Percentiles rank a stretch among this genome's conserved stretches.
These are phyloP conservation scores for Xylaria sp. DNA, from an alignment of 2,329 filamentous ascomycete genomes.

Conservation along the genomic window DNA sequence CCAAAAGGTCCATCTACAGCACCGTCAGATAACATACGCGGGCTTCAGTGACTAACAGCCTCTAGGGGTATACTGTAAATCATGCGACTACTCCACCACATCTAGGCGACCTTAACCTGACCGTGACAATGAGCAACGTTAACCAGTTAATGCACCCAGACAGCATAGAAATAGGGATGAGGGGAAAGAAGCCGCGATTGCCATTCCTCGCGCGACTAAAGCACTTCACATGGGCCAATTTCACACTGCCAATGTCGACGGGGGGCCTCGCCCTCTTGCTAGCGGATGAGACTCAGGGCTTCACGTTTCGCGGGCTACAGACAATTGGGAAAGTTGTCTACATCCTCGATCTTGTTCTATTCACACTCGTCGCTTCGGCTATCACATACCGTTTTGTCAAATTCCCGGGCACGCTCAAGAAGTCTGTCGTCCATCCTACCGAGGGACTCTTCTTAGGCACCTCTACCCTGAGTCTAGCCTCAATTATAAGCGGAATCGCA, in stretches of 20 bases:
- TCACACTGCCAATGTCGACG: constrained; percentile 60
- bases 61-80: not conserved
- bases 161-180: constrained; percentile 1
- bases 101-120: not conserved
- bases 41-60: not conserved
- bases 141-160: not conserved
- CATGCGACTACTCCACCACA: not conserved
- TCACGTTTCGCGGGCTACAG: constrained; percentile 59
- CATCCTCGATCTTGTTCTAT: constrained; percentile 61
- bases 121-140: not conserved
- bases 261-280: constrained; percentile 59
- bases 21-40: not conserved
- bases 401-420: constrained; percentile 56
- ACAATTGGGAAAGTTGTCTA: constrained; percentile 63
- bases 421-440: constrained; percentile 60
- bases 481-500: constrained; percentile 56
- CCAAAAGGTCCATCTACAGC: not conserved
- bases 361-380: constrained; percentile 50
- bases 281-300: constrained; percentile 53
- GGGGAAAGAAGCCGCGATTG: not conserved
- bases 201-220: constrained; percentile 44
- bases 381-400: constrained; percentile 58
- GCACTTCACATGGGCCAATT: constrained; percentile 61
- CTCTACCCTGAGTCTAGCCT: constrained; percentile 54
- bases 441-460: constrained; percentile 61